Evolutionary conservation across 768 basidiomycete species (phyloP).

Genomic region (Chalciporus sphaerocephalus): DNA sequence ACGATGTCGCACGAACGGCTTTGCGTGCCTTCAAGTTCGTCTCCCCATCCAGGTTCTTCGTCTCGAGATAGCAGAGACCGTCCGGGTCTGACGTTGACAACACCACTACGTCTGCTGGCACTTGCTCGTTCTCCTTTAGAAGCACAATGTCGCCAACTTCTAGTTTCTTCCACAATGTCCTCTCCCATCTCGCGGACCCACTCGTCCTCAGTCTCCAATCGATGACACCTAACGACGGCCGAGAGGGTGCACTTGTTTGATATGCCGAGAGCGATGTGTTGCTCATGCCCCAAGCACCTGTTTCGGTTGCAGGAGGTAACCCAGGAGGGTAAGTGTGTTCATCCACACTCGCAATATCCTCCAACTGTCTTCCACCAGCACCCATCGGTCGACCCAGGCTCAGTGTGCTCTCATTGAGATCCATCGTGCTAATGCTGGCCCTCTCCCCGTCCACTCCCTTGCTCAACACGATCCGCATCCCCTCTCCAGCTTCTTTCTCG

Average conservation of each 20-base stretch:
- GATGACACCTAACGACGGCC: conserved; percentile 65
- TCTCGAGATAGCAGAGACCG: conserved; percentile 92
- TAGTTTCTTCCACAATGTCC: conserved; percentile 97
- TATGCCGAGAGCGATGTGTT: conserved; percentile 42
- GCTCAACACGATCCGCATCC: conserved; percentile 59
- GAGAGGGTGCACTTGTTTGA: conserved; percentile 55
- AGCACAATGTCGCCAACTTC: conserved; percentile 96
- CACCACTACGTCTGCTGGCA: conserved; percentile 93
- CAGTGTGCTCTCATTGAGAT: conserved; percentile 41
- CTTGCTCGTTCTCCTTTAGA: conserved; percentile 89
- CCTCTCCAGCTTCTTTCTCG: conserved; percentile 72
- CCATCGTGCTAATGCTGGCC: conserved; percentile 42
- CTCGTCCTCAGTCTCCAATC: conserved; percentile 66
- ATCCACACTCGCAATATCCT: conserved; percentile 67
- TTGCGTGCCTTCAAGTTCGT: conserved; percentile 91
- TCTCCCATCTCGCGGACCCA: conserved; percentile 84
- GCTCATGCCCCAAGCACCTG: conserved; percentile 35
- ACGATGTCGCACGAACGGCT: conserved; percentile 69
- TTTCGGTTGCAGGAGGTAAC: conserved; percentile 26
- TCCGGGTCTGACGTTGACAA: conserved; percentile 89
- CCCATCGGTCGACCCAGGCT: conserved; percentile 37
- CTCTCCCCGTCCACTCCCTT: conserved; percentile 34
- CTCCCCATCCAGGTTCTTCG: conserved; percentile 97
- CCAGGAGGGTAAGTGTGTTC: conserved; percentile 62
- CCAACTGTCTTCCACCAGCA: conserved; percentile 49